These are phyloP conservation scores for Salix caprea DNA, from an alignment of 345 rosid genomes.

Conservation along the genomic window DNA sequence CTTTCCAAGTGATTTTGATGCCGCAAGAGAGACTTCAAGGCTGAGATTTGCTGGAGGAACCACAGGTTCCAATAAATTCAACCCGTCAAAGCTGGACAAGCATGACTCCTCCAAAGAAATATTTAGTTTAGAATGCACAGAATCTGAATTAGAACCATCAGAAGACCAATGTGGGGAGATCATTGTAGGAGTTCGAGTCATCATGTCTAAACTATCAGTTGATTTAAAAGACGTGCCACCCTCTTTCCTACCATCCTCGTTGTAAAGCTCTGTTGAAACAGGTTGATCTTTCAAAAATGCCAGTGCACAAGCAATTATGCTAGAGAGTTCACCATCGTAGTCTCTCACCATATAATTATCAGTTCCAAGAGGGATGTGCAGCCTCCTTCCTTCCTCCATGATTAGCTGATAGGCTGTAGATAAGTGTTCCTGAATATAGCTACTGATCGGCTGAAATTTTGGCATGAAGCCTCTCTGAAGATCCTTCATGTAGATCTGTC, in stretches of 20 bases:
- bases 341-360: slow-evolving; percentile 62
- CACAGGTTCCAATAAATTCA: slow-evolving; percentile 55
- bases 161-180: slow-evolving; percentile 52
- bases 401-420: slow-evolving; percentile 49
- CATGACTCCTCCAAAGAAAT: slow-evolving; percentile 51
- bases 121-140: slow-evolving; percentile 29
- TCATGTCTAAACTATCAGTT: slow-evolving; percentile 26
- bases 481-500: slow-evolving; percentile 44
- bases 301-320: slow-evolving; percentile 86
- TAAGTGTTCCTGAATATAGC: slow-evolving; percentile 37
- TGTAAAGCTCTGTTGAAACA: slow-evolving; percentile 16
- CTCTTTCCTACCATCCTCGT: slow-evolving; percentile 35
- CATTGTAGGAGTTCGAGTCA: slow-evolving; percentile 34
- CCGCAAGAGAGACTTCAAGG: slow-evolving; percentile 62
- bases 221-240: slow-evolving; percentile 23
- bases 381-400: slow-evolving; percentile 67
- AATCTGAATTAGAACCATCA: slow-evolving; percentile 52
- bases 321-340: slow-evolving; percentile 86
- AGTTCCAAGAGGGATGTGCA: slow-evolving; percentile 58
- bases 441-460: slow-evolving; percentile 43
- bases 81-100: slow-evolving; percentile 71
- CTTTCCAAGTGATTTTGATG: slow-evolving; percentile 55
- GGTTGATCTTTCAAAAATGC: slow-evolving; percentile 45
- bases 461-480: slow-evolving; percentile 56
- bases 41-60: slow-evolving; percentile 45